phyloP scores from a whole-genome alignment of 768 basidiomycete species.

The Suillus subaureus region DNA sequence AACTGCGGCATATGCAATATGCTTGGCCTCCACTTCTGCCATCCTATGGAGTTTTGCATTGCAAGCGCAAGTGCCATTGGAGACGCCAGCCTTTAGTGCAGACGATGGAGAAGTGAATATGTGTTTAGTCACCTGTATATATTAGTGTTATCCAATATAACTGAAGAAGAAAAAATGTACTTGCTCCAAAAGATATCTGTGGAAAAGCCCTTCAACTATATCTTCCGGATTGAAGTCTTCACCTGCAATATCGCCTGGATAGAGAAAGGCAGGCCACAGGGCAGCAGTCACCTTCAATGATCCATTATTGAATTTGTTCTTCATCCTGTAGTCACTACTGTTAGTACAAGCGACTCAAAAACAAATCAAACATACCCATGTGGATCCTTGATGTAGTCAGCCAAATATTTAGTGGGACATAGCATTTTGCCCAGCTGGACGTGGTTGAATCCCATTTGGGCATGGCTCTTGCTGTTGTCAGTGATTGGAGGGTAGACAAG shows the following conservation, averaged over 20 bases:
- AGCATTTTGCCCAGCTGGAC: constrained; percentile 3
- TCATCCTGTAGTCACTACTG: neutral
- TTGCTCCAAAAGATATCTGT: constrained; percentile 4
- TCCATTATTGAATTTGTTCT: neutral
- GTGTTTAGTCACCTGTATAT: constrained; percentile 4
- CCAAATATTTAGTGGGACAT: constrained; percentile 4
- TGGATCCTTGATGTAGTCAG: neutral
- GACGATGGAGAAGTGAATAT: neutral
- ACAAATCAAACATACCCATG: neutral
- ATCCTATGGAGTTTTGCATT: constrained; percentile 10
- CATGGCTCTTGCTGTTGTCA: neutral
- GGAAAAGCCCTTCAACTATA: constrained; percentile 4
- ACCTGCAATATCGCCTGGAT: constrained; percentile 1
- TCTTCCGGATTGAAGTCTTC: constrained; percentile 2
- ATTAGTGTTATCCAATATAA: neutral
- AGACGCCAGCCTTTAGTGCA: neutral
- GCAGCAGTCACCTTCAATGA: neutral
- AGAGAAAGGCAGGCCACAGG: constrained; percentile 9
- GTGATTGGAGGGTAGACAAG: neutral
- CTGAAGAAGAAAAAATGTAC: neutral
- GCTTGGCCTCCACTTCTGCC: constrained; percentile 4
- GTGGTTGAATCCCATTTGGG: constrained; percentile 11
- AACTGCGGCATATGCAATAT: constrained; percentile 5
- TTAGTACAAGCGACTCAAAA: neutral
- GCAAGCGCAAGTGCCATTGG: neutral